These are phyloP conservation scores for Pseudogymnoascus sp. DNA, from an alignment of 2,329 filamentous ascomycete species.

Conservation along the genomic window DNA sequence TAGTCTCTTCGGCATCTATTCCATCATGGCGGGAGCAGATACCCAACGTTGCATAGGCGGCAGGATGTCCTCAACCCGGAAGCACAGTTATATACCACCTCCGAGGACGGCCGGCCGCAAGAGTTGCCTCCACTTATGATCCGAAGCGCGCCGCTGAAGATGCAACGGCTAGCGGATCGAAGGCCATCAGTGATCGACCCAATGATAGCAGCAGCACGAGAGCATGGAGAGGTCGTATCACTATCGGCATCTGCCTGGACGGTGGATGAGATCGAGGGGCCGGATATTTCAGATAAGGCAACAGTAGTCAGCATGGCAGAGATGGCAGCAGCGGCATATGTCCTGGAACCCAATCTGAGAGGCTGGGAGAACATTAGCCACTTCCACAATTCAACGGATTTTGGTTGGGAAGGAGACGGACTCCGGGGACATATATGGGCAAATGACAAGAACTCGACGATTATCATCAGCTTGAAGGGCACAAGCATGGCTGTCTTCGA, in stretches of 20 bases:
- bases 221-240: constrained; percentile 58
- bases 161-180: constrained; percentile 76
- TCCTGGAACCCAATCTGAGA: constrained; percentile 57
- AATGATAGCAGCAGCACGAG: constrained; percentile 65
- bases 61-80: constrained; percentile 56
- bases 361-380: constrained; percentile 75
- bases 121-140: constrained; percentile 48
- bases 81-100: constrained; percentile 54
- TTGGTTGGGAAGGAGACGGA: constrained; percentile 88
- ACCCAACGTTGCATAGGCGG: constrained; percentile 70
- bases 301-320: constrained; percentile 74
- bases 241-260: constrained; percentile 72
- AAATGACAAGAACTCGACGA: constrained; percentile 75
- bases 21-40: constrained; percentile 77
- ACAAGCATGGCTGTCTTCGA: constrained; percentile 88
- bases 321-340: constrained; percentile 82
- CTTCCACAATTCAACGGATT: constrained; percentile 79
- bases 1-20: constrained; percentile 77
- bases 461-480: constrained; percentile 89
- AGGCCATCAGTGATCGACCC: constrained; percentile 69
- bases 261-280: constrained; percentile 64
- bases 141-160: constrained; percentile 58
- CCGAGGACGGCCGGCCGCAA: constrained; percentile 49
- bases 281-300: constrained; percentile 74
- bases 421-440: constrained; percentile 88